These are phyloP conservation scores for Myxozyma lipomycoides DNA, from an alignment of 805 yeast genomes.

Conservation along the genomic window DNA sequence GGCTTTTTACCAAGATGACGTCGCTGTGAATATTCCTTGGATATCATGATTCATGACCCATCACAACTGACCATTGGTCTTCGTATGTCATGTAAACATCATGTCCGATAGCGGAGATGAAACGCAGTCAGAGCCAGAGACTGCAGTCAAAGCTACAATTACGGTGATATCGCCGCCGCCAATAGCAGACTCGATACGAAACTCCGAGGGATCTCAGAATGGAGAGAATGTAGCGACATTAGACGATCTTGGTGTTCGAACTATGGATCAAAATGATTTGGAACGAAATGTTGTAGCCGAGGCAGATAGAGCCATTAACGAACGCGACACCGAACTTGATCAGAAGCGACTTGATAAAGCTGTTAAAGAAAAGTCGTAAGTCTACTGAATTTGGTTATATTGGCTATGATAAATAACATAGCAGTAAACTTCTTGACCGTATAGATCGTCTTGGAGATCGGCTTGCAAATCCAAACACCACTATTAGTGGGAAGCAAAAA, in stretches of 20 bases:
- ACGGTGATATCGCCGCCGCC: too few species aligned
- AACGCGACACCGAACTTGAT: conserved; percentile 70
- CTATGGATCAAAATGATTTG: conserved; percentile 76
- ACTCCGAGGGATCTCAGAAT: too few species aligned
- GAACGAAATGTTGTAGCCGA: conserved; percentile 62
- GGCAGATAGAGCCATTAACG: conserved; percentile 59
- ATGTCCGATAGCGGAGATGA: too few species aligned
- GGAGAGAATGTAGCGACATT: conserved; percentile 28
- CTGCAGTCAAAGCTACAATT: too few species aligned
- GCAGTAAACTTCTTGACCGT: conserved; percentile 44
- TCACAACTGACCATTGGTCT: too few species aligned
- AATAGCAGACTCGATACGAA: too few species aligned
- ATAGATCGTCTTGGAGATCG: conserved; percentile 48
- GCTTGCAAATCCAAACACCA: conserved; percentile 50
- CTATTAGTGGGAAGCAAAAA: conserved; percentile 60
- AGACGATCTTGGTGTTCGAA: conserved; percentile 48
- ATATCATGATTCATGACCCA: too few species aligned
- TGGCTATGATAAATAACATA: background rate
- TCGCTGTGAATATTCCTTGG: too few species aligned
- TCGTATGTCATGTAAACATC: too few species aligned
- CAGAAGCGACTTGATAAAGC: conserved; percentile 70
- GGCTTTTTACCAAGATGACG: too few species aligned
- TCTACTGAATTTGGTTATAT: background rate
- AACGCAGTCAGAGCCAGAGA: too few species aligned
- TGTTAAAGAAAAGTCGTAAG: conserved; percentile 40